Evolutionary conservation across 2,329 filamentous ascomycete genomes (phyloP).

Genomic region (Achaetomium macrosporum): DNA sequence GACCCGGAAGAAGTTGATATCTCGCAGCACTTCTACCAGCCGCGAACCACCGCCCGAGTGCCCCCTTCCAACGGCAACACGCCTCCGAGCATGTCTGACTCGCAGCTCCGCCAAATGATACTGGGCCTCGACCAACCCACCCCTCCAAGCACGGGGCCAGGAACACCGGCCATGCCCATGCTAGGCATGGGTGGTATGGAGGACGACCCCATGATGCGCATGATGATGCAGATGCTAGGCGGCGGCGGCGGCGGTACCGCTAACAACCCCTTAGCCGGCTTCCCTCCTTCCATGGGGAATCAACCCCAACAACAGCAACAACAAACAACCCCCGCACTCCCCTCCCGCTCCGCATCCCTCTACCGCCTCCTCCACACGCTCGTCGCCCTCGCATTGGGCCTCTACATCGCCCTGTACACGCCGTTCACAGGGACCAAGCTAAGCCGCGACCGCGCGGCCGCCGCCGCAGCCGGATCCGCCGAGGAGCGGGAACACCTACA

Average conservation of each 20-base stretch:
- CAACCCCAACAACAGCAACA: conserved; percentile 22
- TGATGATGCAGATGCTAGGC: conserved; percentile 69
- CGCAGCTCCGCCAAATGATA: conserved; percentile 61
- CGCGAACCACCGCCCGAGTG: conserved; percentile 39
- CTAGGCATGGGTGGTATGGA: conserved; percentile 11
- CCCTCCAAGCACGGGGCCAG: neutral
- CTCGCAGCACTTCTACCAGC: conserved; percentile 64
- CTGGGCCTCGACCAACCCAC: conserved; percentile 45
- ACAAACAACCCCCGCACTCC: conserved; percentile 26
- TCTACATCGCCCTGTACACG: conserved; percentile 64
- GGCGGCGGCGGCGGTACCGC: conserved; percentile 33
- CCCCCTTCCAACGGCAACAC: conserved; percentile 22
- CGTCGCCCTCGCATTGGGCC: conserved; percentile 61
- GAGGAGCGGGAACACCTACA: neutral
- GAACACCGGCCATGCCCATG: neutral
- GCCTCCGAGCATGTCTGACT: conserved; percentile 40
- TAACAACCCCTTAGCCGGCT: conserved; percentile 24
- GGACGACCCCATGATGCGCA: conserved; percentile 65
- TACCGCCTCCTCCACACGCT: conserved; percentile 72
- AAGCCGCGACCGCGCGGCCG: conserved; percentile 41
- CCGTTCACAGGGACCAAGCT: conserved; percentile 62
- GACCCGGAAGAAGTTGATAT: conserved; percentile 76
- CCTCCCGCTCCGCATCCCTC: conserved; percentile 41
- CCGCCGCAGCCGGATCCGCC: conserved; percentile 9
- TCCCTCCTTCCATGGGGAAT: conserved; percentile 14